A percentile compares a stretch with the other conserved stretches of the same genome.
phyloP scores from a whole-genome alignment of 306 rosid species.

The Purshia tridentata region DNA sequence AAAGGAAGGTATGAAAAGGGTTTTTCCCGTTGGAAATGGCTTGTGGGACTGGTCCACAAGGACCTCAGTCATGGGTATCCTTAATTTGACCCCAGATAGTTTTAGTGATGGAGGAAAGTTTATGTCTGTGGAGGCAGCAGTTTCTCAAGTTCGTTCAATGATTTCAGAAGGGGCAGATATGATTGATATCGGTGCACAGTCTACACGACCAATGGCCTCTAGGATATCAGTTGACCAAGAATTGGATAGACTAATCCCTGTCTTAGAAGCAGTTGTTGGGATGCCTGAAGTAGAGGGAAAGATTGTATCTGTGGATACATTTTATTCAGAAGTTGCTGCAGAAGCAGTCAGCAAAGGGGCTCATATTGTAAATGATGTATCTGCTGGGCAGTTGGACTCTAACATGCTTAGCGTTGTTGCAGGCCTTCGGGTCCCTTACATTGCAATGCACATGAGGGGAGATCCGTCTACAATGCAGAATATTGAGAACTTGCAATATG shows the following conservation, averaged over 20 bases:
- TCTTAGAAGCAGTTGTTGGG: slow-evolving; percentile 62
- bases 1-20: slow-evolving; percentile 76
- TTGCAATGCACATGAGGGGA: slow-evolving; percentile 97
- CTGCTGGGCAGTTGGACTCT: slow-evolving; percentile 70
- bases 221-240: slow-evolving; percentile 69
- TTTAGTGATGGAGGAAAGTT: slow-evolving; percentile 88
- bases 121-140: slow-evolving; percentile 57
- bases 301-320: slow-evolving; percentile 82
- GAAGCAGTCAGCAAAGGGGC: slow-evolving; percentile 87
- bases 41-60: slow-evolving; percentile 71
- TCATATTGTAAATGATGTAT: slow-evolving; percentile 73
- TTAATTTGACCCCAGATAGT: slow-evolving; percentile 93
- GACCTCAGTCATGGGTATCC: slow-evolving; percentile 76
- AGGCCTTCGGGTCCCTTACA: slow-evolving; percentile 76
- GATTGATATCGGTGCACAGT: slow-evolving; percentile 90
- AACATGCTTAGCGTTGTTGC: slow-evolving; percentile 75
- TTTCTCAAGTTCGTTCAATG: slow-evolving; percentile 74
- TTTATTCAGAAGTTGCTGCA: slow-evolving; percentile 72
- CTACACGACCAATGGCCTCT: slow-evolving; percentile 76
- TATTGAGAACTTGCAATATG: slow-evolving; percentile 61
- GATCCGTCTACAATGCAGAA: slow-evolving; percentile 83
- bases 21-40: slow-evolving; percentile 61
- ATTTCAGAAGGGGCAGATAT: slow-evolving; percentile 81
- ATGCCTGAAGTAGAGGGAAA: slow-evolving; percentile 79
- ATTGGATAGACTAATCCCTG: slow-evolving; percentile 69